phyloP scores from a whole-genome alignment of 2,329 filamentous ascomycete species.

The Rosellinia necatrix region DNA sequence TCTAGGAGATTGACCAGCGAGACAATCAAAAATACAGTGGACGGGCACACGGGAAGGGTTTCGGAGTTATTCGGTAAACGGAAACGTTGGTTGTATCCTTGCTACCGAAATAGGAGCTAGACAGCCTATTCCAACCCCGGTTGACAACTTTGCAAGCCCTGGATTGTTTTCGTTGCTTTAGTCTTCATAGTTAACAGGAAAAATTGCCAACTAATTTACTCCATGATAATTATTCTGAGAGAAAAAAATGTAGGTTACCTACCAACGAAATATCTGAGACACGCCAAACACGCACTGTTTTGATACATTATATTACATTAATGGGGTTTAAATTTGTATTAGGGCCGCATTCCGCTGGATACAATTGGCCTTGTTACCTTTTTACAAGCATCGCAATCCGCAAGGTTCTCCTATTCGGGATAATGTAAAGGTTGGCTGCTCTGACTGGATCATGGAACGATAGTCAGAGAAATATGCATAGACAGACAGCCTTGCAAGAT shows the following conservation, averaged over 20 bases:
- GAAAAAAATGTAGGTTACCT: slow-evolving; percentile 1
- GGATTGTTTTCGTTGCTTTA: background rate
- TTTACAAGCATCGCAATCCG: too few species aligned
- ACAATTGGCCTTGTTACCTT: slow-evolving; percentile 26
- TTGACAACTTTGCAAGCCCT: background rate
- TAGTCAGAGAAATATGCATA: too few species aligned
- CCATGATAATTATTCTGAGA: background rate
- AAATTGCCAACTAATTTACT: too few species aligned
- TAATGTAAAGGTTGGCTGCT: background rate
- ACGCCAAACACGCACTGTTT: slow-evolving; percentile 21
- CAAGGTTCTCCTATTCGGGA: too few species aligned
- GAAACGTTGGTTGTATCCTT: slow-evolving; percentile 11
- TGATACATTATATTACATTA: background rate
- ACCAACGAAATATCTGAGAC: slow-evolving; percentile 24
- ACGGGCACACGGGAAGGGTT: slow-evolving; percentile 21
- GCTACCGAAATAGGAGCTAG: slow-evolving; percentile 5
- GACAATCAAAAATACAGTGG: slow-evolving; percentile 19
- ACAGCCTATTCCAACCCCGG: background rate
- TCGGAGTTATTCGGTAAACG: slow-evolving; percentile 27
- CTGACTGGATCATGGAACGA: too few species aligned
- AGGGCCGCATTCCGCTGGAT: slow-evolving; percentile 6
- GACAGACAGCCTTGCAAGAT: too few species aligned
- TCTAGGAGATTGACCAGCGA: slow-evolving; percentile 21
- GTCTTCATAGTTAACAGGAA: too few species aligned
- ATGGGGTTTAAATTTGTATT: background rate